phyloP scores from a whole-genome alignment of 768 basidiomycete species.

The Boletus rex-veris region DNA sequence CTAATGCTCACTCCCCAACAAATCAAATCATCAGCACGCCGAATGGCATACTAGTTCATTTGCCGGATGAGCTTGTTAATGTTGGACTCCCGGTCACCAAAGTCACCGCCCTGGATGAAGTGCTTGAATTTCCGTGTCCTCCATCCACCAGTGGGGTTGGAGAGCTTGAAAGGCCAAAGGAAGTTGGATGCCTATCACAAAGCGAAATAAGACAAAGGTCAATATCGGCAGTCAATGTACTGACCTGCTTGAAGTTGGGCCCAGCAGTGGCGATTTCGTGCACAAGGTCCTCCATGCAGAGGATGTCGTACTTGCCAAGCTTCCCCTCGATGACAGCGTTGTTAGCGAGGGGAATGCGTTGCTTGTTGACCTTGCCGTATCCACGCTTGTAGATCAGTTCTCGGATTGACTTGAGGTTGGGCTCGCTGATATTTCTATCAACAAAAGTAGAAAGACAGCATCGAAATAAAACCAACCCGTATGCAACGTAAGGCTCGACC shows the following conservation, averaged over 20 bases:
- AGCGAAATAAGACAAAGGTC: not conserved
- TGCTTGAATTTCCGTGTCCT: slow-evolving; percentile 97
- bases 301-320: slow-evolving; percentile 92
- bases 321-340: slow-evolving; percentile 88
- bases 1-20: slow-evolving; percentile 5
- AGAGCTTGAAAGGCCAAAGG: slow-evolving; percentile 99
- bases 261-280: slow-evolving; percentile 95
- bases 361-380: slow-evolving; percentile 97
- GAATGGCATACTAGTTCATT: slow-evolving; percentile 62
- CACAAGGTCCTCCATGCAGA: slow-evolving; percentile 95
- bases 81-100: slow-evolving; percentile 93
- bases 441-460: not conserved
- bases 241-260: slow-evolving; percentile 98
- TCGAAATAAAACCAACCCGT: slow-evolving; percentile 60
- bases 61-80: slow-evolving; percentile 97
- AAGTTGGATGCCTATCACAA: slow-evolving; percentile 75
- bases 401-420: slow-evolving; percentile 94
- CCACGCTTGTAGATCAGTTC: slow-evolving; percentile 99
- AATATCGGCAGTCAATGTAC: slow-evolving; percentile 21
- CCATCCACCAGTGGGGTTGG: slow-evolving; percentile 99
- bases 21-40: not conserved
- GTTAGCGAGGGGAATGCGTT: slow-evolving; percentile 92
- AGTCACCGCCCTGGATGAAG: slow-evolving; percentile 94
- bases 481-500: slow-evolving; percentile 95
- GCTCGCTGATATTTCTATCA: slow-evolving; percentile 56